Base-by-base conservation (phyloP, 768 basidiomycete genomes). In the Tulasnella calospora region DNA sequence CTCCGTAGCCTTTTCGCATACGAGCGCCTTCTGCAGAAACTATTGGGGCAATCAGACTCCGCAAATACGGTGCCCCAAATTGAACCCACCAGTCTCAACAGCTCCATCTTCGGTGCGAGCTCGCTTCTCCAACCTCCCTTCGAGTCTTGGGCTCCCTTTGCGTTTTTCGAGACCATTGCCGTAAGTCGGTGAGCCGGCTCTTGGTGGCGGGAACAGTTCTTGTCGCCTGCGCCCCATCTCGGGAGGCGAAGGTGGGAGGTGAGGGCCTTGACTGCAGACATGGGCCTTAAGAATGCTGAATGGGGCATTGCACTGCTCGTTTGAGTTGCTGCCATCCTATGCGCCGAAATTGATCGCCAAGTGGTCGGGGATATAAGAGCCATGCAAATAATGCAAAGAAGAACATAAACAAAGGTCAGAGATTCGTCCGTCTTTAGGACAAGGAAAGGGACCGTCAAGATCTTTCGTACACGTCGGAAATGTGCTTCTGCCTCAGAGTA, bases 401-500 rank as follows among this genome's bases (percentile, higher is more conserved):
- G 30, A 77, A 17, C 27, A n/a, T 12, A 77, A 33, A 70, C 7
- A 77, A 77, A 70, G 6, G 33, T 47, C 74, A 57, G 38, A 35
- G 71, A 27, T 40, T 72, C 38, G 44, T 76, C 69, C 7, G 27
- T 61, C 21, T n/a, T n/a, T 7, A 23, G 36, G 35, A 10, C 55
- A 27, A 21, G n/a, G 72, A 23, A 21, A 21, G 2, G 15, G 33
- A 75, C 57, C 23, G 40, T n/a, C 17, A 9, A 46, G 35, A 47
- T 36, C 15, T 13, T 36, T 41, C 78, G 71, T 71, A 80, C 89
- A 12, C 87, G 88, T 79, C 89, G 89, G 91, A 92, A 95, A 81
- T 95, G 94, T 9, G 91, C 88, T 86, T 95, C 94, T 74, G 92
- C 92, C 85, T 95, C 94, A 27, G 88, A 86, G 81, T 94, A 95